Base-by-base conservation (phyloP, 495 filamentous ascomycete genomes). In the Penicillium egyptiacum region DNA sequence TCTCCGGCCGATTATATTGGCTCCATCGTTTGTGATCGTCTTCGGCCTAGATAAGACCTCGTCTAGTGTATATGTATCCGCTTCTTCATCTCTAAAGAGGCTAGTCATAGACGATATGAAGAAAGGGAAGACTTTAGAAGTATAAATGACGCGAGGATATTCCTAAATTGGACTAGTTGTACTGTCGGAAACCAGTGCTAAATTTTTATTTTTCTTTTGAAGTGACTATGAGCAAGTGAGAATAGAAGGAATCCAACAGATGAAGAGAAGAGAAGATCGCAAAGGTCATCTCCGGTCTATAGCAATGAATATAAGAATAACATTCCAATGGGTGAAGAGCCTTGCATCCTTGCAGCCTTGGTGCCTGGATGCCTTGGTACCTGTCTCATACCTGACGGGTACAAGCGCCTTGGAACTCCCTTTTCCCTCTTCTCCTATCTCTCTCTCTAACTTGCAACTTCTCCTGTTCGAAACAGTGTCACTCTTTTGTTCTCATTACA, bases 391-490 rank as follows among this genome's bases (percentile, higher is more conserved):
- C 58, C 25, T 11, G 16, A 57, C 39, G 16, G n/a, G 56, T 58
- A 28, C 9, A 58, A 64, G 57, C 52, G 61, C 45, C 33, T 39
- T 39, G 16, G 35, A 31, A 50, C 56, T 45, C 43, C 22, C 52
- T 44, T 50, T 54, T 53, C 54, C 45, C 41, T 48, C 53, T 49
- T 54, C 58, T 51, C 37, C 52, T 58, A 50, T 61, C 55, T 44
- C 60, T 48, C 54, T 42, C 22, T 40, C 48, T 25, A 50, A 50
- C 57, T 14, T 17, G 35, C 35, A 39, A 39, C 35, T 11, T 60
- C 50, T 63, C 54, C 62, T 70, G 56, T 63, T 60, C 58, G 62
- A 57, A 61, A 58, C 67, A 65, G 67, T 65, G 66, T 57, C 67
- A 57, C 61, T 72, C 66, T 47, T 64, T 66, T 63, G 20, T 61